A percentile compares a stretch with the other conserved stretches of the same genome.
phyloP scores from a whole-genome alignment of 352 stramenopile species.

The Pythium rhizo-oryzae region DNA sequence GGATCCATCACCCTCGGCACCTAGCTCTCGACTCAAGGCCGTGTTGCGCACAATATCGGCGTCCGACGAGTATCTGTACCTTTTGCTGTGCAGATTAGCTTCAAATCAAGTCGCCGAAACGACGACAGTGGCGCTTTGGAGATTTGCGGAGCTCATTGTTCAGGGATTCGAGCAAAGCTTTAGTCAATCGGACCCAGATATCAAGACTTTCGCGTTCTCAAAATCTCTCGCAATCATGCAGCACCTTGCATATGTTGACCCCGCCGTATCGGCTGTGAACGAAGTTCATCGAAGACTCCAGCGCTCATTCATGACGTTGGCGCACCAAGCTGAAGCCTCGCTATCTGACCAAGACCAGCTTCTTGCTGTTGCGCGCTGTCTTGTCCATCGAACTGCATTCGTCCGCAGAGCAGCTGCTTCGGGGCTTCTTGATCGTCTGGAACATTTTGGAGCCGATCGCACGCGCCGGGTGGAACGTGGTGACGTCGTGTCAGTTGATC shows the following conservation, averaged over 20 bases:
- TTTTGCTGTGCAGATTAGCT: slow-evolving; percentile 4
- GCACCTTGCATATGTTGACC: slow-evolving; percentile 18
- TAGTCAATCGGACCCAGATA: not conserved
- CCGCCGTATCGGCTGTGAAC: not conserved
- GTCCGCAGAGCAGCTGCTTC: slow-evolving; percentile 15
- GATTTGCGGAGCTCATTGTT: slow-evolving; percentile 10
- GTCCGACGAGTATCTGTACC: slow-evolving; percentile 4
- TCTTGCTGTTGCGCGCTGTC: slow-evolving; percentile 3
- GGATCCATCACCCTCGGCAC: not conserved
- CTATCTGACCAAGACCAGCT: not conserved
- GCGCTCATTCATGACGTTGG: not conserved
- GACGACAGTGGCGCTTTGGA: not conserved
- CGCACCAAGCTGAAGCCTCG: not conserved
- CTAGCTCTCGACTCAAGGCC: not conserved
- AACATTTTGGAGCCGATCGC: not conserved
- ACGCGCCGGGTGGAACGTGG: not conserved
- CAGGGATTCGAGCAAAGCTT: not conserved
- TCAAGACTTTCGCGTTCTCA: not conserved
- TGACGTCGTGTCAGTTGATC: not conserved
- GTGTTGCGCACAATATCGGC: not conserved
- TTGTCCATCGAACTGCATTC: slow-evolving; percentile 13
- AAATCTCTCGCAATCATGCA: slow-evolving; percentile 9
- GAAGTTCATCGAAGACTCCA: slow-evolving; percentile 12
- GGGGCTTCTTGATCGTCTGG: slow-evolving; percentile 16
- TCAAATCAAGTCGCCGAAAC: not conserved